Evolutionary conservation across 2,329 filamentous ascomycete genomes (phyloP), one percentile per base, ranked within the genome.

Genomic region (Blastomyces silverae): DNA sequence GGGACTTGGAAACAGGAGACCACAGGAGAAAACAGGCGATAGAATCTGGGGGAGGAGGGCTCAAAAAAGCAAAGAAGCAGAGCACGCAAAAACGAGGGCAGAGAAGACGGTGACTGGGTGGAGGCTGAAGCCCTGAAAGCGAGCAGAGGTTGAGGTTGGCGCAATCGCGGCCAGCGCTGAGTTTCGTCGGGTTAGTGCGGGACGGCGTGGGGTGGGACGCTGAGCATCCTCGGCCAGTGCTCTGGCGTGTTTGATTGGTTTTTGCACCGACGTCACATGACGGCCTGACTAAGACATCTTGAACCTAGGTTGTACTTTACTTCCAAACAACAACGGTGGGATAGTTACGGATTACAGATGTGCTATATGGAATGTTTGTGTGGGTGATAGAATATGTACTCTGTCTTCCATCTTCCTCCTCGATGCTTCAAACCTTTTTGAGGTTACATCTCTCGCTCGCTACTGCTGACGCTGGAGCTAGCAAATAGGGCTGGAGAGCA

Each of bases 31-130:
- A 13, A 60, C 10, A 22, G 25, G 28, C 6, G 37, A 58, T 22
- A 10, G 55, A 46, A 62, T 31, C 53, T 56, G 53, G 53, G 53
- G 50, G 46, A n/a, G 46, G 48, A 52, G 22, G 22, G 48, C n/a
- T 25, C 52, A 10, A 48, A 62, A 55, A 52, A 46, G 44, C 53
- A 61, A 44, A 55, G 28, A 37, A 46, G 20, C 6, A 25, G 34
- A 39, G n/a, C 2, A 15, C 34, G 34, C 34, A 42, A n/a, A 34
- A 44, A 20, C 17, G 31, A 59, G 56, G 22, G 31, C 3, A 37
- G 7, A 22, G n/a, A 42, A 22, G 55, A 15, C 31, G 20, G 5
- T 25, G 37, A 44, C 22, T 42, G 37, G 57, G 57, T 8, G 34
- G 57, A 52, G 22, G 48, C 28, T 52, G n/a, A 25, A 52, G 11